Base-by-base conservation (phyloP, 1,139 yeast species). In the Yamadazyma aaseri region DNA sequence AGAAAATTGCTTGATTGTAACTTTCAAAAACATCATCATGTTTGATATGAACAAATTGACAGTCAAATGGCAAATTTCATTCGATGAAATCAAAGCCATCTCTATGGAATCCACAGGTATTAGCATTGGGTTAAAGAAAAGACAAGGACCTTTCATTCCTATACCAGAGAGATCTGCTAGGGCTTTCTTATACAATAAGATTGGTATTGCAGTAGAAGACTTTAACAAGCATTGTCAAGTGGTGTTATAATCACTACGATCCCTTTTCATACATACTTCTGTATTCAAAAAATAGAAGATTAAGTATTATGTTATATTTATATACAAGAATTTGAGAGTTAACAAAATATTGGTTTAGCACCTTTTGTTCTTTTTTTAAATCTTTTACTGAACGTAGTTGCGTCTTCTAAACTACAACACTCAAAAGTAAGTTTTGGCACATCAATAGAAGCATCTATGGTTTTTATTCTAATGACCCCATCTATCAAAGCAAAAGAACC, bases 31-130 rank as follows among this genome's bases (percentile, higher is more conserved):
- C 39, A 81, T 94, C 28, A 55, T 89, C 34, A 69, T 90, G 51
- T 72, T 89, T 45, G 77, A 81, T 24, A 71, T 89, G n/a, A 76
- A 79, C 28, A 65, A 70, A 1, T 58, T 84, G 61, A 68, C 68
- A 18, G 63, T 77, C 1, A 78, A 73, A 37, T 86, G 96, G 95
- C 71, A 72, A 17, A 74, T 86, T 17, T 52, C 63, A 6, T 83
- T 76, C 56, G 79, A 76, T 32, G 73, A 77, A 37, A 65, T 87
- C 34, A 77, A 72, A 45, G 67, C 86, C 1, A 83, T 92, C 28
- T 75, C 86, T 1, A 73, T 86, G 52, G 96, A 86, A 47, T 69
- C 80, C 21, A 81, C 90, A 0, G 98, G 98, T 0, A 74, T 92
- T 17, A 76, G 78, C 31, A 68, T 92, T 38, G 77, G 73, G 5